Percentiles rank a stretch among this genome's conserved stretches.
Conservation (phyloP, 2,329 filamentous ascomycete species). For the Arthroderma sp. region DNA sequence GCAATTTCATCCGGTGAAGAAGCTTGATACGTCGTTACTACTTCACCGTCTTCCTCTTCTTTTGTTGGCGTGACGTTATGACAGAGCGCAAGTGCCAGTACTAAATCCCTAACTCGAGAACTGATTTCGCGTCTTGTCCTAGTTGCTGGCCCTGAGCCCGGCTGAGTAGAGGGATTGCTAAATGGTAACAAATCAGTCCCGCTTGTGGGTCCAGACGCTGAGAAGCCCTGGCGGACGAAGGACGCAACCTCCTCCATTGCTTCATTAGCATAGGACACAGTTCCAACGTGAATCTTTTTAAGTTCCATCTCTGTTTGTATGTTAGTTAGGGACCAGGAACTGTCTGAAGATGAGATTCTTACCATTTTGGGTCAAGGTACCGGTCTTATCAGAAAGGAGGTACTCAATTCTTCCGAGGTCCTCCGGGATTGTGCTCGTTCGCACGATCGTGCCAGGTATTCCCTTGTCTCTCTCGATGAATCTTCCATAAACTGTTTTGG, state of each 20-base stretch:
- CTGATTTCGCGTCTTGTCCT: conserved; percentile 88
- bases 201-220: conserved; percentile 54
- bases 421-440: conserved; percentile 94
- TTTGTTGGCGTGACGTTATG: conserved; percentile 93
- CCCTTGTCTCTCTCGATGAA: conserved; percentile 87
- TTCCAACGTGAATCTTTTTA: conserved; percentile 97
- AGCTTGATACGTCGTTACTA: conserved; percentile 79
- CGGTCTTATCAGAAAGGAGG: conserved; percentile 90
- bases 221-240: conserved; percentile 77
- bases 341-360: conserved; percentile 18
- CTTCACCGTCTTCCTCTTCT: conserved; percentile 68
- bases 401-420: conserved; percentile 94
- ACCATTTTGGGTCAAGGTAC: conserved; percentile 89
- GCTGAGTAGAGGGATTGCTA: conserved; percentile 42
- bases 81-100: conserved; percentile 81
- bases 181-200: conserved; percentile 37
- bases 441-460: conserved; percentile 82
- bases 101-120: conserved; percentile 80
- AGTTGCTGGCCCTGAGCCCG: conserved; percentile 49
- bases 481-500: conserved; percentile 88
- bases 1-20: conserved; percentile 97
- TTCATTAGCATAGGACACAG: conserved; percentile 94
- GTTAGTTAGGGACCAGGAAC: neutral
- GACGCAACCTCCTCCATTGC: conserved; percentile 93
- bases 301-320: conserved; percentile 71